Evolutionary conservation across 169 alveolate genomes (phyloP).

Genomic region (Plasmodium chabaudi): DNA sequence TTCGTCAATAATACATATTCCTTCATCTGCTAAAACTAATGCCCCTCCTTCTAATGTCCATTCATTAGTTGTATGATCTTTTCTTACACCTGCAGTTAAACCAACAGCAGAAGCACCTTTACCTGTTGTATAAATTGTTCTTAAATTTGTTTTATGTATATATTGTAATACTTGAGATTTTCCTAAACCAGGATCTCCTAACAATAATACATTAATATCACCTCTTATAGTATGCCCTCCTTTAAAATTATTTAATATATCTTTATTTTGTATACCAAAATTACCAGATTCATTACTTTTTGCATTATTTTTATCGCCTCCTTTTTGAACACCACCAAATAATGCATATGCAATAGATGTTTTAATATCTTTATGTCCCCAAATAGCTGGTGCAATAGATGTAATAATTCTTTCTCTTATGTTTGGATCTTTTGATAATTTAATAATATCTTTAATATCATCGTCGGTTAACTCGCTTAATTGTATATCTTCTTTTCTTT

Average conservation of each 20-base stretch:
- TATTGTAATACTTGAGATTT: constrained; percentile 98
- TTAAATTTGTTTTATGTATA: constrained; percentile 96
- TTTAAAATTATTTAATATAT: constrained; percentile 92
- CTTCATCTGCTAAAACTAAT: constrained; percentile 98
- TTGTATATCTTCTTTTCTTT: constrained; percentile 92
- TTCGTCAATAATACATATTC: constrained; percentile 99
- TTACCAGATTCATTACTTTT: constrained; percentile 58
- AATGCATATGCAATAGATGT: constrained; percentile 94
- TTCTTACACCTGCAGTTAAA: constrained; percentile 97
- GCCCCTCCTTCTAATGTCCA: constrained; percentile 99
- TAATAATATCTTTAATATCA: constrained; percentile 92
- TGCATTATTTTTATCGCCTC: constrained; percentile 74
- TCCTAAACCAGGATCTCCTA: constrained; percentile 99
- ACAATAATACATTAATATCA: constrained; percentile 95
- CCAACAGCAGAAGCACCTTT: constrained; percentile 99
- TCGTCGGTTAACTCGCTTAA: constrained; percentile 94
- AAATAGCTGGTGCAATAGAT: constrained; percentile 98
- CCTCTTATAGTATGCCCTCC: constrained; percentile 98
- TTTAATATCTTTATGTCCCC: constrained; percentile 96
- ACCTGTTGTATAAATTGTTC: constrained; percentile 98
- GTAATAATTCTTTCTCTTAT: constrained; percentile 94
- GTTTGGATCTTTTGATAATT: constrained; percentile 93
- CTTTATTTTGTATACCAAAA: constrained; percentile 70
- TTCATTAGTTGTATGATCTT: constrained; percentile 97
- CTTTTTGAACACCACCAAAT: constrained; percentile 94